Percentiles rank a stretch among this genome's conserved stretches.
Conservation (phyloP, 2,329 filamentous ascomycete species). For the Fusarium tanahbumbuense region DNA sequence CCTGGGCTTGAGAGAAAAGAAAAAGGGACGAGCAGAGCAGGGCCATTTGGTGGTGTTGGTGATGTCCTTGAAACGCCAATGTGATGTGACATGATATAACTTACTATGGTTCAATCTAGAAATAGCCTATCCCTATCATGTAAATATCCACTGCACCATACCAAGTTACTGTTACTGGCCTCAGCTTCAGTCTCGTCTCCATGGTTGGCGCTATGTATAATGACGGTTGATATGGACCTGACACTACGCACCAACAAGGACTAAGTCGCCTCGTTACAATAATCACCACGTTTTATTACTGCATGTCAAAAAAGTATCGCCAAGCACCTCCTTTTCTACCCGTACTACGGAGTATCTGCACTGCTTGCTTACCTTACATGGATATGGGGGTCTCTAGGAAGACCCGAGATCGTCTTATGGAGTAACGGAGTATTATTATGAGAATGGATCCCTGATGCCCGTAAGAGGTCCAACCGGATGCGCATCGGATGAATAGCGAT, state of each 20-base stretch:
- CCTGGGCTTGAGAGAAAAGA: background rate
- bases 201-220: conserved; percentile 22
- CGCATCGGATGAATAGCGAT: conserved; percentile 19
- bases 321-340: conserved; percentile 46
- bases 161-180: conserved; percentile 1
- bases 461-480: conserved; percentile 23
- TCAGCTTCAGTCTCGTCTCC: conserved; percentile 2
- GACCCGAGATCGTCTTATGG: conserved; percentile 41
- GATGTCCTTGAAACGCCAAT: conserved; percentile 11
- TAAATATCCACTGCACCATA: background rate
- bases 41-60: conserved; percentile 33
- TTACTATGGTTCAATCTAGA: conserved; percentile 24
- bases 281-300: conserved; percentile 31
- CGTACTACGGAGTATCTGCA: conserved; percentile 8
- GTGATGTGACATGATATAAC: conserved; percentile 19
- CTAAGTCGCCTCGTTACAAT: conserved; percentile 24
- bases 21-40: background rate
- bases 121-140: background rate
- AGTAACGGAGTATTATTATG: conserved; percentile 3
- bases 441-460: conserved; percentile 25
- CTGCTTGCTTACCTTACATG: background rate
- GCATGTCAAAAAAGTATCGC: conserved; percentile 16
- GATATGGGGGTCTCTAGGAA: conserved; percentile 25
- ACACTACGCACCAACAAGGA: conserved; percentile 23
- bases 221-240: conserved; percentile 29